Base-by-base conservation (phyloP, 495 filamentous ascomycete species). In the Pseudevernia furfuracea region DNA sequence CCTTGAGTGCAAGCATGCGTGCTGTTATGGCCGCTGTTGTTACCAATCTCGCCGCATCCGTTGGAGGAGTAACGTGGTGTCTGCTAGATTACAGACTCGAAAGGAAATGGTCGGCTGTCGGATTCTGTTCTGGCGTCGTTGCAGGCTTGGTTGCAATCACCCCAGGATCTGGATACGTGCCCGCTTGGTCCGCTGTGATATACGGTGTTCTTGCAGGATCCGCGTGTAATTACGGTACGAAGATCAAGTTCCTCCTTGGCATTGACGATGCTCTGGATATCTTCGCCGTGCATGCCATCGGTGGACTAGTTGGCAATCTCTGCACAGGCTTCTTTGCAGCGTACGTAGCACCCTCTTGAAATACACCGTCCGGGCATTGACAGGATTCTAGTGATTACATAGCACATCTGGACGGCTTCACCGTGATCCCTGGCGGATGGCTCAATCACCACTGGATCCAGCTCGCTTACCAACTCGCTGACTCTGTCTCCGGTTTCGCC, bases 41-140 rank as follows among this genome's bases (percentile, higher is more conserved):
- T 34, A 83, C 81, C 60, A 83, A 83, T 70, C 71, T 83, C 28
- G 78, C 81, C 60, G 81, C 81, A 49, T 77, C 78, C 2, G 79
- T 92, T 43, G 94, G 91, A 60, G 93, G 93, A 66, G 87, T 97
- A 58, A 96, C 92, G 53, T 98, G 94, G 94, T 95, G 89, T 75
- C 76, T 97, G 38, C 83, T 98, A 44, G 94, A 98, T 76, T 98
- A 96, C 77, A 82, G 93, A 49, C 81, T 97, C 36, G 93, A 97
- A 75, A 82, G 86, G 67, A 97, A 97, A 79, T 97, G 93, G 92
- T 96, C 92, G 0, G 94, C 91, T 25, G 93, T 97, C 39, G 93
- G 93, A 2, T 97, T 96, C 81, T 97, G 93, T 78, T 95, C 90
- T 10, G 94, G 94, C 69, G 91, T 92, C 30, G 87, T 97, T 70